Evolutionary conservation across 208 protist genomes (phyloP).

Genomic region (Leptomonas seymouri): DNA sequence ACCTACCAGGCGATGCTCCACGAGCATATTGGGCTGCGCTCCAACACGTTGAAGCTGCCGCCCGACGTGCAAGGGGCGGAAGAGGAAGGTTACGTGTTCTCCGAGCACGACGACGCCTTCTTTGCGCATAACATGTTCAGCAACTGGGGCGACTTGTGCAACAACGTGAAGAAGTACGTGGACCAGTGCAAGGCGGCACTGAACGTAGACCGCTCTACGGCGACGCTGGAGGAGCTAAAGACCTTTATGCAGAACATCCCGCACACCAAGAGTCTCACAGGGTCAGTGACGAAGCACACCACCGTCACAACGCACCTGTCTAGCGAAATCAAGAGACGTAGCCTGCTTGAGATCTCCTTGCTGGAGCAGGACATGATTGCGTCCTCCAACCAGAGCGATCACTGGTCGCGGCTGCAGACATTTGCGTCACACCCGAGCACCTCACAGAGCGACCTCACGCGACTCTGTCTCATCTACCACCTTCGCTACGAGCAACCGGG

Average conservation of each 20-base stretch:
- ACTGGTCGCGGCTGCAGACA: slow-evolving; percentile 69
- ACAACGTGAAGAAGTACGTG: slow-evolving; percentile 93
- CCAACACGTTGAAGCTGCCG: slow-evolving; percentile 90
- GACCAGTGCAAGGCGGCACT: slow-evolving; percentile 92
- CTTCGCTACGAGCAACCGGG: slow-evolving; percentile 72
- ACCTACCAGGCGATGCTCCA: slow-evolving; percentile 99
- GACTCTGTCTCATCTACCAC: slow-evolving; percentile 85
- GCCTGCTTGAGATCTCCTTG: slow-evolving; percentile 93
- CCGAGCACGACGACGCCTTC: slow-evolving; percentile 94
- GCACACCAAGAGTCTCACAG: slow-evolving; percentile 78
- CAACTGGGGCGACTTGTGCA: slow-evolving; percentile 98
- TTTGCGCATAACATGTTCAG: slow-evolving; percentile 95
- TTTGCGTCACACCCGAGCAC: slow-evolving; percentile 47
- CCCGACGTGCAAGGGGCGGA: slow-evolving; percentile 40
- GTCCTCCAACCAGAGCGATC: slow-evolving; percentile 54
- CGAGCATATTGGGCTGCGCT: slow-evolving; percentile 95
- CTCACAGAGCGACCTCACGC: slow-evolving; percentile 48
- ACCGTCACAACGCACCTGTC: slow-evolving; percentile 80
- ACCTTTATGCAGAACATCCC: slow-evolving; percentile 86
- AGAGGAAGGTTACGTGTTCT: slow-evolving; percentile 85
- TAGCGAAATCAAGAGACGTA: slow-evolving; percentile 71
- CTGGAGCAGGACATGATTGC: slow-evolving; percentile 96
- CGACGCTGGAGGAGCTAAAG: slow-evolving; percentile 89
- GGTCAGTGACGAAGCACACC: slow-evolving; percentile 87
- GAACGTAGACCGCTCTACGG: slow-evolving; percentile 78